Base-by-base conservation (phyloP, 2,329 filamentous ascomycete species). In the Samsoniella hepiali region DNA sequence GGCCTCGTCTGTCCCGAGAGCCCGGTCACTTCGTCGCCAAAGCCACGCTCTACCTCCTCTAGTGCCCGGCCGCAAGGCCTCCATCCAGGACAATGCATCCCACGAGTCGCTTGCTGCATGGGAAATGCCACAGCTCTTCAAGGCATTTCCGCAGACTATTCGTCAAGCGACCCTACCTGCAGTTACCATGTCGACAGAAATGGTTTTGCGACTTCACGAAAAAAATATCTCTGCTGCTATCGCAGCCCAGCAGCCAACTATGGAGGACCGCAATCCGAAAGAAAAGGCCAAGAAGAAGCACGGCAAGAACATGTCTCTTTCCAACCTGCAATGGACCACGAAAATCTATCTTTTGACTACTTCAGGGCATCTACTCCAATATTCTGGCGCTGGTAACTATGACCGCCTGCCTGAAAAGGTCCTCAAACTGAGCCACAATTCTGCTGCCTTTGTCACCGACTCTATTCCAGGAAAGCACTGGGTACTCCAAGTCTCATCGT, bases 131-230 rank as follows among this genome's bases (percentile, higher is more conserved):
- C 91, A 92, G 2, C 78, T 97, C 13, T 96, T 93, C 73, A 90
- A 96, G 73, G 92, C 91, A 13, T 96, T 93, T 72, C 89, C 91
- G 0, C 93, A 96, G 74, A 87, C 91, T 3, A 83, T 91, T 68
- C 93, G 90, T 70, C 86, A 95, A 73, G 87, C 86, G 11, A 86
- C 84, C 17, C 79, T 96, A 3, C 84, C 88, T 32, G 84, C 89
- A 17, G 88, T 89, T 44, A 84, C 83, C 2, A 76, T 89, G 11
- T 85, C 89, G 1, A 84, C 89, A 1, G 93, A 96, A 65, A 76
- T 83, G 1, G 84, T 95, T 54, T 73, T 92, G 58, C 85, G 88
- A 65, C 76, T 84, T 55, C 84, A 86, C 66, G 81, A 82, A 58
- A 79, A 80, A 65, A 83, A 81, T 38, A 67, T 65, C 27, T 57